phyloP scores from a whole-genome alignment of 1,139 yeast genomes.

The Taiozyma sp. region DNA sequence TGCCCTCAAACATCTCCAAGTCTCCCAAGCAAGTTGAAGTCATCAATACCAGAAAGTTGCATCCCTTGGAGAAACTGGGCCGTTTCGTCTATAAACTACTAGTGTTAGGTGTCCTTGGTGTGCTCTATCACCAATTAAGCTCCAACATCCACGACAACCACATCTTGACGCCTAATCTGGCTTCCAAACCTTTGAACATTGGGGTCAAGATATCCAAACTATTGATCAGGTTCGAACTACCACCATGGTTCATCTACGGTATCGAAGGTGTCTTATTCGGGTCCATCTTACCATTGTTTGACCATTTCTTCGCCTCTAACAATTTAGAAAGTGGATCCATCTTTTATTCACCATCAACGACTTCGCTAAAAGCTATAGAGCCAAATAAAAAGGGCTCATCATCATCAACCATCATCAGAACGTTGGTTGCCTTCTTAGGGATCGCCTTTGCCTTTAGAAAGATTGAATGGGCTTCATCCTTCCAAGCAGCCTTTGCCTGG shows the following conservation, averaged over 20 bases:
- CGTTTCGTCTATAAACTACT: neutral
- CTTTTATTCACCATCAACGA: neutral
- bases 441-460: slow-evolving; percentile 78
- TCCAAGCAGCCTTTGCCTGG: slow-evolving; percentile 76
- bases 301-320: slow-evolving; percentile 12
- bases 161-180: slow-evolving; percentile 21
- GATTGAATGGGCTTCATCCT: slow-evolving; percentile 70
- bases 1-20: slow-evolving; percentile 7
- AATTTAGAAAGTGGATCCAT: neutral
- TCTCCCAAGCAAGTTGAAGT: neutral
- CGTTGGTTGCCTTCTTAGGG: slow-evolving; percentile 74
- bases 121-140: slow-evolving; percentile 5
- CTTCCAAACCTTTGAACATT: slow-evolving; percentile 29
- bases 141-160: neutral
- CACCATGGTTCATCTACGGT: slow-evolving; percentile 35
- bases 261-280: slow-evolving; percentile 63
- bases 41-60: neutral
- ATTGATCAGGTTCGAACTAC: slow-evolving; percentile 17
- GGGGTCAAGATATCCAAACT: slow-evolving; percentile 20
- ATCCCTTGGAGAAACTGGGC: neutral
- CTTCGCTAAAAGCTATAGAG: neutral
- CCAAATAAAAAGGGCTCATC: neutral
- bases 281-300: slow-evolving; percentile 54
- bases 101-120: slow-evolving; percentile 4
- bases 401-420: slow-evolving; percentile 42